Evolutionary conservation across 805 yeast genomes (phyloP), one percentile per base, ranked within the genome.

Genomic region (Starmerella scarabaei): DNA sequence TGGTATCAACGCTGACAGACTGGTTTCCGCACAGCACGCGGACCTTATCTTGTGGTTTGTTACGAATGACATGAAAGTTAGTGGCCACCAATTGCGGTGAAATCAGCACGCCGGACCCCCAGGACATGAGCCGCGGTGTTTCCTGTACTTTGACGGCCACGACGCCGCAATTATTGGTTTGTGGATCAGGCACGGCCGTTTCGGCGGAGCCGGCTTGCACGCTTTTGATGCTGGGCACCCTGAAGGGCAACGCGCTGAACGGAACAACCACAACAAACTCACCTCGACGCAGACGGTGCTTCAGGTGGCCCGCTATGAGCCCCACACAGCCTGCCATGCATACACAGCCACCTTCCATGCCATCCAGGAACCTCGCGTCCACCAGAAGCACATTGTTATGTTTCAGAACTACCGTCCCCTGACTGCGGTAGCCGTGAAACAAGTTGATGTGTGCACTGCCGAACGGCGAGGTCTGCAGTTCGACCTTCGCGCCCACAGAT

Each of bases 21-120:
- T 32, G 30, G 20, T 44, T 38, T n/a, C 37, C 43, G 20, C 45
- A 33, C 43, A 47, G 44, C 6, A 43, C 45, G 14, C 33, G 38
- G n/a, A 41, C n/a, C 20, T 21, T 27, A 3, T 41, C 44, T n/a
- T 5, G 9, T 6, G 24, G 21, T 14, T 33, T 24, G 41, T 51
- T 51, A 19, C 50, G 52, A 4, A 57, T 47, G 4, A 60, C 63
- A 37, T 60, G 64, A 34, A 41, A 43, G 40, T 60, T 60, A 2
- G 64, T 58, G n/a, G 51, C 55, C 14, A 60, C 49, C 1, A 54
- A 42, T 5, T 46, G 45, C 3, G 47, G 44, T 12, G 43, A 49
- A 2, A 60, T 40, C 15, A 60, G 41, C 3, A 61, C 57, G 7
- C 63, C 64, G 1, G 64, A 59, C 0, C 64, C 64, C 64, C 64